phyloP scores from a whole-genome alignment of 1,284 basidiomycete species.

The Stereum hirsutum region DNA sequence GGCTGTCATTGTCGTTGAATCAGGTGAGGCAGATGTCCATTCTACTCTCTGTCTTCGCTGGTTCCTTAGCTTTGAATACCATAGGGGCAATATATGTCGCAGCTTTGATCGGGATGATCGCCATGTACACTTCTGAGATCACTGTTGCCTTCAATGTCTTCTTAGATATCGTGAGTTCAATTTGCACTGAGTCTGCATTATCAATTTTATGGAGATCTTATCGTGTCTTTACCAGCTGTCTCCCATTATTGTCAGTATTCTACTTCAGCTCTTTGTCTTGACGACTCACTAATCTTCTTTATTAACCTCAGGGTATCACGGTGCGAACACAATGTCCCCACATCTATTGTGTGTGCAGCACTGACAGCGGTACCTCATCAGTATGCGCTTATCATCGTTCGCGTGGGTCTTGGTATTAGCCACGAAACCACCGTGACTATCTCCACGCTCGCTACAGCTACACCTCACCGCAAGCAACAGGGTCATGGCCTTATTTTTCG shows the following conservation, averaged over 20 bases:
- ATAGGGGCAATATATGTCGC: constrained; percentile 9
- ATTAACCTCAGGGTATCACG: neutral
- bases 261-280: too few species aligned
- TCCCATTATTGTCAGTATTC: neutral
- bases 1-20: constrained; percentile 10
- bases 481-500: too few species aligned
- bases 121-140: neutral
- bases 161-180: constrained; percentile 9
- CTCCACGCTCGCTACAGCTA: too few species aligned
- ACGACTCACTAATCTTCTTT: neutral
- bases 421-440: too few species aligned
- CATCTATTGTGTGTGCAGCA: neutral
- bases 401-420: constrained; percentile 9
- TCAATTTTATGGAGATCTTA: neutral
- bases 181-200: neutral
- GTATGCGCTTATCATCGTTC: constrained; percentile 12
- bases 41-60: neutral
- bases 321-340: neutral
- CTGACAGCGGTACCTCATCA: neutral
- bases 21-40: constrained; percentile 8
- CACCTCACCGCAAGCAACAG: too few species aligned
- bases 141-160: constrained; percentile 9
- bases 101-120: constrained; percentile 5
- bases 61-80: neutral
- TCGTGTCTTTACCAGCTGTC: neutral